Evolutionary conservation across 2,329 filamentous ascomycete species (phyloP), one percentile per base, ranked within the genome.

Genomic region (Curvularia lunata): DNA sequence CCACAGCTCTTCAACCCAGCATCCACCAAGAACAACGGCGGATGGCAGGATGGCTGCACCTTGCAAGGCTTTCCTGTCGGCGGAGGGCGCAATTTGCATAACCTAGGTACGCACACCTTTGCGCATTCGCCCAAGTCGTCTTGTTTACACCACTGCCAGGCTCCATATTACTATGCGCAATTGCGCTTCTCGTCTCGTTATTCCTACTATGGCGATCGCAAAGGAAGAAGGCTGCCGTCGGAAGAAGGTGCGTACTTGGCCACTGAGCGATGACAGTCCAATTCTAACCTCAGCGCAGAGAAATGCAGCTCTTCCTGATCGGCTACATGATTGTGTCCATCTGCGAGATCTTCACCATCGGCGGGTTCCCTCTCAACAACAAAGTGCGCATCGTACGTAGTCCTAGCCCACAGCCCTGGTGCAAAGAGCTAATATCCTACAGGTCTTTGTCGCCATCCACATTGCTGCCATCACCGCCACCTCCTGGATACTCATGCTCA

Each of bases 311-410:
- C 32, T 98, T 99, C 80, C 85, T 99, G 49, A 62, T 91, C 41
- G 89, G 90, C 49, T 99, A 92, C 76, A 89, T 96, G 56, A 79
- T 98, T 57, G 88, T 98, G 60, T 88, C 91, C 69, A 91, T 99
- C 70, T 97, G 93, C 79, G 95, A 98, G 77, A 97, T 99, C 71
- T 97, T 99, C 80, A 93, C 92, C 0, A 88, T 98, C 34, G 95
- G 95, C 66, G 91, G 89, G 28, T 94, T 99, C 70, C 92, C 94
- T 2, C 80, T 97, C 19, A 81, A 85, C 65, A 80, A 83, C 51
- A 86, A 80, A 48, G 90, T 91, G 57, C 87, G 92, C 75, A 84
- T 91, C 69, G 92, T 90, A 84, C 64, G 88, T 81, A 47, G 55
- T 16, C 21, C 18, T 4, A 30, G 16, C 28, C 28, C 19, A 21